Conservation (phyloP, 106 monocot genomes). For the Agapanthus africanus region DNA sequence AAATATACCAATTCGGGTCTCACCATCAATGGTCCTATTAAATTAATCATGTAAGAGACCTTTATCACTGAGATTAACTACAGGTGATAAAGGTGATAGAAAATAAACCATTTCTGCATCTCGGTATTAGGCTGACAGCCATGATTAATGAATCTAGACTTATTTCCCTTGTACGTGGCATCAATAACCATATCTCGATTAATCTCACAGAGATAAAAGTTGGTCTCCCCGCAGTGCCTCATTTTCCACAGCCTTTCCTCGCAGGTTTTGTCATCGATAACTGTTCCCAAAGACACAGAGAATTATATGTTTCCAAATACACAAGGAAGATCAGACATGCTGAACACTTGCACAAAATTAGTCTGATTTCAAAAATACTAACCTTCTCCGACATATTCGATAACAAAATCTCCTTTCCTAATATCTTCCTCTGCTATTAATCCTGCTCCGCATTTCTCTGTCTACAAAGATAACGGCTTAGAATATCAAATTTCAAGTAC, state of each 20-base stretch:
- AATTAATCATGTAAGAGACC: slow-evolving; percentile 13
- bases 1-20: slow-evolving; percentile 98
- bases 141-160: slow-evolving; percentile 94
- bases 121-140: slow-evolving; percentile 96
- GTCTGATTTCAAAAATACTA: slow-evolving; percentile 7
- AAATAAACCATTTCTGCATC: slow-evolving; percentile 96
- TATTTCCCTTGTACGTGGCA: slow-evolving; percentile 98
- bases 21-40: slow-evolving; percentile 82
- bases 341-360: not conserved
- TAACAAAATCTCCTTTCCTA: slow-evolving; percentile 84
- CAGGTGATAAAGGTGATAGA: slow-evolving; percentile 4
- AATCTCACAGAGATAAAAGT: slow-evolving; percentile 94
- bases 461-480: slow-evolving; percentile 46
- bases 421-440: slow-evolving; percentile 83
- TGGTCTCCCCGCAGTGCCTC: slow-evolving; percentile 81
- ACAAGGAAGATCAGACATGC: not conserved
- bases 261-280: slow-evolving; percentile 98
- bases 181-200: slow-evolving; percentile 98
- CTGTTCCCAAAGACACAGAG: slow-evolving; percentile 18
- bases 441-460: slow-evolving; percentile 85
- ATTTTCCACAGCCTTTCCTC: slow-evolving; percentile 97
- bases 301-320: slow-evolving; percentile 1
- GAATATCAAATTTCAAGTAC: slow-evolving; percentile 4
- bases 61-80: slow-evolving; percentile 1
- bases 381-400: slow-evolving; percentile 99